A percentile compares a stretch with the other conserved stretches of the same genome.
Conservation (phyloP, 1,284 basidiomycete genomes). For the Hymenochaete sp. region DNA sequence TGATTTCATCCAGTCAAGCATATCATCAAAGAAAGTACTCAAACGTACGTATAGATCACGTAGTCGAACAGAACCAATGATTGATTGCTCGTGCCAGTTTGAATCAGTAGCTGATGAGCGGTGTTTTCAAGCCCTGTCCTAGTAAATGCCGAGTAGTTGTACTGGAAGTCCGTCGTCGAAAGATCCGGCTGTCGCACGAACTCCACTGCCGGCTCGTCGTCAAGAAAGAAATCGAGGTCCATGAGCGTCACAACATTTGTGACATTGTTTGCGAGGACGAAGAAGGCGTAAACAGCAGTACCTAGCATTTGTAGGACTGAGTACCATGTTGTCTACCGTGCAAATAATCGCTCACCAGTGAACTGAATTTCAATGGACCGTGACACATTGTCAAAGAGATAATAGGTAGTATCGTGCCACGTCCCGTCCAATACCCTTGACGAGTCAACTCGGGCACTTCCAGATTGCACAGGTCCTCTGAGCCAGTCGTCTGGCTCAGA, state of each 20-base stretch:
- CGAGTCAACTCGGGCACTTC: slow-evolving; percentile 19
- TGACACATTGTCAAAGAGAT: neutral
- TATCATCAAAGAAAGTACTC: no score
- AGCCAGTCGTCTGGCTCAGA: no score
- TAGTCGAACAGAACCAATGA: slow-evolving; percentile 15
- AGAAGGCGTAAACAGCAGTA: slow-evolving; percentile 14
- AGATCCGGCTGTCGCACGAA: no score
- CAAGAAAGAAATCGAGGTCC: slow-evolving; percentile 7
- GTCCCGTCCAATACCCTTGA: slow-evolving; percentile 16
- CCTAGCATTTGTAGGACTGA: neutral
- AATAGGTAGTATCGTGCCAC: slow-evolving; percentile 19
- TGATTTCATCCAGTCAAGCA: no score
- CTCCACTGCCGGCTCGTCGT: no score
- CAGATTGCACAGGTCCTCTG: no score
- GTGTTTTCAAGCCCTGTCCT: neutral
- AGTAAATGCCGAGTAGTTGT: slow-evolving; percentile 9
- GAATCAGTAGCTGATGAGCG: neutral
- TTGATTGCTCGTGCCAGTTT: neutral
- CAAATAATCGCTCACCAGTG: slow-evolving; percentile 1
- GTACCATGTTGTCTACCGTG: neutral
- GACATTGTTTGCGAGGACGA: slow-evolving; percentile 12
- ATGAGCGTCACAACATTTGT: neutral
- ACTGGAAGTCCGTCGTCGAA: slow-evolving; percentile 9
- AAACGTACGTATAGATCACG: slow-evolving; percentile 12
- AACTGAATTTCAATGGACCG: slow-evolving; percentile 9